Base-by-base conservation (phyloP, 139 green algal genomes). In the Coelastrella sp. region DNA sequence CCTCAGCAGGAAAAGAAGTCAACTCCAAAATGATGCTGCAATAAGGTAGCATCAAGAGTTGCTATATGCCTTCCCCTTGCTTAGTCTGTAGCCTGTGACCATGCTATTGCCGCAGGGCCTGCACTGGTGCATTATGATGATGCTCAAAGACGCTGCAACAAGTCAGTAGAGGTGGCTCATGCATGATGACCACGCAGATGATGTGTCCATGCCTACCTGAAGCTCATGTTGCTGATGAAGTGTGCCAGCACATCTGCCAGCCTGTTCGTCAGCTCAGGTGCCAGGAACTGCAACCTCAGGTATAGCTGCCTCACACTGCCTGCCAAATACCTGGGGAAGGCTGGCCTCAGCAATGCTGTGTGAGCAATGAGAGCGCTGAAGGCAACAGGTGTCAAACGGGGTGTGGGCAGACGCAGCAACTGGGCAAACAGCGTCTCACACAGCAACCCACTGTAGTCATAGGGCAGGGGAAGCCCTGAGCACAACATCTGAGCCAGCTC, bases 291-390 rank as follows among this genome's bases (percentile, higher is more conserved):
- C 84, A 94, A 22, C 14, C 94, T 83, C 17, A 91, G 81, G 91
- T 96, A 96, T 89, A 87, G 90, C 75, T 96, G 93, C 12, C 95
- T 89, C 56, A 97, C 91, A 87, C 95, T 97, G 59, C 90, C 95
- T 66, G 82, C 74, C 27, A 89, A 49, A 82, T 80, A 88, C 87
- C 79, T 89, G 81, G 75, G 63, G 68, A 82, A 78, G 12, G 61
- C 61, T 8, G 73, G 87, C 72, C 81, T 15, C 92, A 95, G 88
- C 94, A 96, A 96, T 89, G 96, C 98, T n/a, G 98, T 90, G 90
- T 98, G 95, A 20, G 97, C 94, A 74, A 99, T 97, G 66, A 99
- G 82, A 7, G 96, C 92, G 60, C 84, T 89, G 94, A 99, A 99
- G 58, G 96, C 97, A 10, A 99, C 78, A 66, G 95, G 93, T n/a